These are phyloP conservation scores for Aspergillus tanneri DNA, from an alignment of 2,329 filamentous ascomycete genomes.

Conservation along the genomic window DNA sequence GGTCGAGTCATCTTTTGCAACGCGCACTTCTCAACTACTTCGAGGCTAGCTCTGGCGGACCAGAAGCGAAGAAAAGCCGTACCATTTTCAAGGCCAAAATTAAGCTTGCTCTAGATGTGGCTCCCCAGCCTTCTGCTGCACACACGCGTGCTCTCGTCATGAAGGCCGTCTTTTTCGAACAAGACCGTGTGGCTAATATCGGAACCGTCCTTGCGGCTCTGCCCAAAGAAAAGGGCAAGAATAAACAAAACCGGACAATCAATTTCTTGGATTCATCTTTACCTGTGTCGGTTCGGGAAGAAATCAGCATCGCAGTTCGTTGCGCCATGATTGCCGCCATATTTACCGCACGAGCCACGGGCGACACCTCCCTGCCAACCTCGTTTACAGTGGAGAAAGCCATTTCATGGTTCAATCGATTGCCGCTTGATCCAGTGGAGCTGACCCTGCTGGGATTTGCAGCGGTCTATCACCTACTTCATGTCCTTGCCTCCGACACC, in stretches of 20 bases:
- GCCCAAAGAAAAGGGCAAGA: constrained; percentile 40
- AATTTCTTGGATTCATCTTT: constrained; percentile 57
- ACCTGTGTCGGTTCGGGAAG: constrained; percentile 49
- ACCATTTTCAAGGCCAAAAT: constrained; percentile 55
- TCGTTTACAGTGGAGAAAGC: constrained; percentile 43
- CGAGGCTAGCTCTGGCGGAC: constrained; percentile 52
- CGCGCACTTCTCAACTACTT: constrained; percentile 66
- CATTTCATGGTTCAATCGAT: constrained; percentile 42
- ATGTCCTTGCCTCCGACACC: constrained; percentile 42
- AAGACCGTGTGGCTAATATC: constrained; percentile 53
- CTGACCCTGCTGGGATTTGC: constrained; percentile 44
- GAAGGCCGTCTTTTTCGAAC: constrained; percentile 58
- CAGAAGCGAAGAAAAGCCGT: constrained; percentile 42
- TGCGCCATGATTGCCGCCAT: constrained; percentile 60
- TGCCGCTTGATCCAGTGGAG: constrained; percentile 45
- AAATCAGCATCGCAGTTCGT: constrained; percentile 58
- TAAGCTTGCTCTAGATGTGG: constrained; percentile 67
- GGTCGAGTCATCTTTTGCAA: constrained; percentile 72
- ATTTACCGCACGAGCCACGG: constrained; percentile 39
- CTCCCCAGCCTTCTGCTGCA: constrained; percentile 75
- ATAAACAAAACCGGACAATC: constrained; percentile 32
- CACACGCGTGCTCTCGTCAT: constrained; percentile 59
- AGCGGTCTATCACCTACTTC: constrained; percentile 43
- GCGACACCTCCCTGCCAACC: constrained; percentile 33
- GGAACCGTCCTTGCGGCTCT: constrained; percentile 55